Conservation (phyloP, 176 grass and related monocot species). For the Echinochloa phyllopogon region DNA sequence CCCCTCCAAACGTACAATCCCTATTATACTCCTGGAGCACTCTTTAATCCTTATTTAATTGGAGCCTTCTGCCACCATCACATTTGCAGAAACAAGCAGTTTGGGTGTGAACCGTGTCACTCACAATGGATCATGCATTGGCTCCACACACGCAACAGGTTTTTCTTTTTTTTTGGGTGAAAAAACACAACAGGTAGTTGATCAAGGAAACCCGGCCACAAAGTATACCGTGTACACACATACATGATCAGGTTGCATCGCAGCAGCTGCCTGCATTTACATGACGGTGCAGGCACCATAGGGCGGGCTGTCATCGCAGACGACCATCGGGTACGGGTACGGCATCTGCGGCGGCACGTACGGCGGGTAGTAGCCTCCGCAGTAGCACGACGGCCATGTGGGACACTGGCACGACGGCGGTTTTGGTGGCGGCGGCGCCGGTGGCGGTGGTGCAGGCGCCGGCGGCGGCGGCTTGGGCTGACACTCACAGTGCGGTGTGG, state of each 20-base stretch:
- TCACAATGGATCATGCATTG: no score
- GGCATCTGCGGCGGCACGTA: neutral
- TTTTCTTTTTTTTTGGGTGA: no score
- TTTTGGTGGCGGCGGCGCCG: neutral
- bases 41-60: no score
- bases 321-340: neutral
- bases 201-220: no score
- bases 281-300: constrained; percentile 43
- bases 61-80: no score
- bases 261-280: neutral
- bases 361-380: constrained; percentile 13
- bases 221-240: no score
- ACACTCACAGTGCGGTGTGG: neutral
- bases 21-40: no score
- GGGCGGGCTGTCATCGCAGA: constrained; percentile 40
- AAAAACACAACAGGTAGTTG: no score
- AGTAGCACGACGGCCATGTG: constrained; percentile 35
- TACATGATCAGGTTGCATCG: neutral
- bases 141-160: no score
- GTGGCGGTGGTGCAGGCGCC: neutral
- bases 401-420: constrained; percentile 29
- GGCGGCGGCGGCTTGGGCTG: neutral
- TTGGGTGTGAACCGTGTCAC: no score
- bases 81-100: no score
- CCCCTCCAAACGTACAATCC: no score